These are phyloP conservation scores for Angomonas deanei DNA, from an alignment of 208 protist genomes.

Conservation along the genomic window DNA sequence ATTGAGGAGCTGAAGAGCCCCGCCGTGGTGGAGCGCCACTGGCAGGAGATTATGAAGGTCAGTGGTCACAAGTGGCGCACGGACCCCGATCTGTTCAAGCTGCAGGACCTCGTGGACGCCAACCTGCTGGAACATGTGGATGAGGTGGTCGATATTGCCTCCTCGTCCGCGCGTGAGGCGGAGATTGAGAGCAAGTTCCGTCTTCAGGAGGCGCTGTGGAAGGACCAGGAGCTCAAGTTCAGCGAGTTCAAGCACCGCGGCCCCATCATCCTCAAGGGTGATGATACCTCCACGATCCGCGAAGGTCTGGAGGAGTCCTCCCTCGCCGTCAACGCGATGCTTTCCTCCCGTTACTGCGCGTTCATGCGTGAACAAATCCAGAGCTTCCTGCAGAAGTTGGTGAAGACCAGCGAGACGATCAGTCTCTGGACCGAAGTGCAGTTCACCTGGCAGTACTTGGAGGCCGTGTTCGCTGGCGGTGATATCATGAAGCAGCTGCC, in stretches of 20 bases:
- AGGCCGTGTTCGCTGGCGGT: constrained; percentile 95
- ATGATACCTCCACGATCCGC: constrained; percentile 85
- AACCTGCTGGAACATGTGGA: constrained; percentile 84
- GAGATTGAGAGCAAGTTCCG: constrained; percentile 95
- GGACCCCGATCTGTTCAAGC: constrained; percentile 91
- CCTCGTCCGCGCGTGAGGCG: constrained; percentile 92
- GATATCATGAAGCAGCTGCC: constrained; percentile 97
- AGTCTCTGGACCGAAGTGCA: constrained; percentile 92
- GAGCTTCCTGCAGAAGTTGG: constrained; percentile 89
- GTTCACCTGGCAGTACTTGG: constrained; percentile 95
- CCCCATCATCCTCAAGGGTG: constrained; percentile 90
- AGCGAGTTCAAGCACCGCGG: constrained; percentile 93
- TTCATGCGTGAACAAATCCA: constrained; percentile 92
- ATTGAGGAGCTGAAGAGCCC: constrained; percentile 91
- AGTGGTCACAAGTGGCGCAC: constrained; percentile 86
- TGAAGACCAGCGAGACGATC: constrained; percentile 90
- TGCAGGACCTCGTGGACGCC: constrained; percentile 90
- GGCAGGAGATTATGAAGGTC: constrained; percentile 92
- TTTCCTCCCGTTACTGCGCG: constrained; percentile 90
- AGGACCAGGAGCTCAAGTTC: constrained; percentile 92
- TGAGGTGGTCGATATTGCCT: constrained; percentile 95
- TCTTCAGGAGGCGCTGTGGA: constrained; percentile 88
- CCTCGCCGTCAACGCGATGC: constrained; percentile 91
- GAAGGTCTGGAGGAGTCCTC: constrained; percentile 94
- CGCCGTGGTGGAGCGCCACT: constrained; percentile 92